A percentile compares a stretch with the other conserved stretches of the same genome.
These are phyloP conservation scores for Crithidia mellificae DNA, from an alignment of 208 protist genomes.

Conservation along the genomic window DNA sequence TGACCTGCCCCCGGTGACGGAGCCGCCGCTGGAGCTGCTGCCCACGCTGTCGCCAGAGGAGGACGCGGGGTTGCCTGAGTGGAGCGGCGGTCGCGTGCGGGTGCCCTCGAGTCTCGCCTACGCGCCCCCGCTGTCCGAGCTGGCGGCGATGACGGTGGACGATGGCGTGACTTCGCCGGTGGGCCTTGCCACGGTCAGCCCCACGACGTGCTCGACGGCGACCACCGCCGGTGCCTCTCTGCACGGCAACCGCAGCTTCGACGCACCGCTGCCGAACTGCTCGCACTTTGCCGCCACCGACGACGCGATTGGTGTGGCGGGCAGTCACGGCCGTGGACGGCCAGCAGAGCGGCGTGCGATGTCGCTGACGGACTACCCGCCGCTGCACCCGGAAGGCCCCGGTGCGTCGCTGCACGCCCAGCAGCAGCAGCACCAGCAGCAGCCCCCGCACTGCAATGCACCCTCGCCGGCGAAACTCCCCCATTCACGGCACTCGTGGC, in stretches of 20 bases:
- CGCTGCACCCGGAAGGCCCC: background rate
- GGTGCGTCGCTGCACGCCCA: background rate
- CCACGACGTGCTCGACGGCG: slow-evolving; percentile 14
- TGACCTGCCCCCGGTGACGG: background rate
- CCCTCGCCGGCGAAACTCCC: background rate
- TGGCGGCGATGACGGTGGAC: background rate
- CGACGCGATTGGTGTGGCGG: slow-evolving; percentile 9
- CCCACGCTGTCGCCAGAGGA: background rate
- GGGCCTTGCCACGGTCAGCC: background rate
- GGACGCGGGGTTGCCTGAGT: background rate
- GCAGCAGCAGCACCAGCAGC: slow-evolving; percentile 2
- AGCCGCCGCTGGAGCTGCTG: background rate
- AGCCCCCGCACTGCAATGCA: background rate
- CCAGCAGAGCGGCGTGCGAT: background rate
- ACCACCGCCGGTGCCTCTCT: background rate
- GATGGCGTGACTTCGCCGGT: background rate
- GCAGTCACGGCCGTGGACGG: background rate
- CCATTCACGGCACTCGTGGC: background rate
- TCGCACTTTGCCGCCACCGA: slow-evolving; percentile 5
- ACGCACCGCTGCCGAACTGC: slow-evolving; percentile 1
- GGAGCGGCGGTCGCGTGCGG: background rate
- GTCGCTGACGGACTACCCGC: background rate
- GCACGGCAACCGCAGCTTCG: slow-evolving; percentile 12
- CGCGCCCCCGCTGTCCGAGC: background rate
- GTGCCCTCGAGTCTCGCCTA: background rate